Percentiles rank a stretch among this genome's conserved stretches.
Evolutionary conservation across 2,329 filamentous ascomycete genomes (phyloP).

Genomic region (Acrocalymma vagum): DNA sequence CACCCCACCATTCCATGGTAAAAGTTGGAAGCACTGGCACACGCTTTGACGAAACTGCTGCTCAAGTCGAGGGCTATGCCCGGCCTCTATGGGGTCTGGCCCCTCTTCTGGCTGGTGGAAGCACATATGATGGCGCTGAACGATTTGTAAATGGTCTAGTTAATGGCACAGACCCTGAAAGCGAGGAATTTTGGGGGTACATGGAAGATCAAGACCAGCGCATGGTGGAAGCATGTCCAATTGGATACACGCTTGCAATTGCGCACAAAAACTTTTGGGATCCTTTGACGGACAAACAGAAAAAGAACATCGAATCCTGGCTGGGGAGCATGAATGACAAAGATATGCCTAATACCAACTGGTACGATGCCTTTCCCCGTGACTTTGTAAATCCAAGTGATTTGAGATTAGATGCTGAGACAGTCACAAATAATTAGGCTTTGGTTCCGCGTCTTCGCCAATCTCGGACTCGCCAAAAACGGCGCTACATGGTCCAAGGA

Average conservation of each 20-base stretch:
- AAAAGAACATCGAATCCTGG: slow-evolving; percentile 74
- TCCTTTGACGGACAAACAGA: slow-evolving; percentile 68
- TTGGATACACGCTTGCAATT: slow-evolving; percentile 78
- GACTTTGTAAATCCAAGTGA: too few species aligned
- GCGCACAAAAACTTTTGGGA: slow-evolving; percentile 72
- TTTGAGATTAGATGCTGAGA: too few species aligned
- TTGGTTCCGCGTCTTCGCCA: slow-evolving; percentile 87
- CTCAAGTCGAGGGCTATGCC: slow-evolving; percentile 79
- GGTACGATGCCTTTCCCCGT: too few species aligned
- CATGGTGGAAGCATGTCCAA: slow-evolving; percentile 86
- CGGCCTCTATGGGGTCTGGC: slow-evolving; percentile 80
- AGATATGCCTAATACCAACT: slow-evolving; percentile 74
- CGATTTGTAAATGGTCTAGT: slow-evolving; percentile 76
- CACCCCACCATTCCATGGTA: slow-evolving; percentile 70
- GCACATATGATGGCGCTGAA: slow-evolving; percentile 68
- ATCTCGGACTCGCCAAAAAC: slow-evolving; percentile 79
- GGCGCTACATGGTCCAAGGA: slow-evolving; percentile 75
- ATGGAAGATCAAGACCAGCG: slow-evolving; percentile 80
- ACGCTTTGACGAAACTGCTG: slow-evolving; percentile 78
- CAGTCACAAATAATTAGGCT: too few species aligned
- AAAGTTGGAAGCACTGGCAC: slow-evolving; percentile 76
- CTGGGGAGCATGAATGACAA: slow-evolving; percentile 82
- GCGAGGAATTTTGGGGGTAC: slow-evolving; percentile 78
- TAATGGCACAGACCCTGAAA: slow-evolving; percentile 74
- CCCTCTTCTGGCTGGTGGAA: slow-evolving; percentile 73